Base-by-base conservation (phyloP, 495 filamentous ascomycete genomes). In the Aspergillus conjunctus region DNA sequence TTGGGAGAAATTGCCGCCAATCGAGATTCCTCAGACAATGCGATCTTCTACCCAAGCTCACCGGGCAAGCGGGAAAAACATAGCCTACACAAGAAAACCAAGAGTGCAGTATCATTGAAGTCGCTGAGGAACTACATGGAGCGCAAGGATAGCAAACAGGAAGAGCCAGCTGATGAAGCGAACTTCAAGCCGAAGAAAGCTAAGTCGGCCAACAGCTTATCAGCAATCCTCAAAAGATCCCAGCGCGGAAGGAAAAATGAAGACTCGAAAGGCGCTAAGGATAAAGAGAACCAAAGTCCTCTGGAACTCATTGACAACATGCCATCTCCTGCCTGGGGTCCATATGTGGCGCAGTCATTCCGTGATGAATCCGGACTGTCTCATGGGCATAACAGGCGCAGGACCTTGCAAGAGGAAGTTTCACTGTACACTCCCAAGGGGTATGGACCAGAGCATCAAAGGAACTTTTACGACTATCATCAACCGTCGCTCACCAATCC, bases 171-270 rank as follows among this genome's bases (percentile, higher is more conserved):
- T 15, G 65, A 70, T 20, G 71, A 71, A n/a, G 62, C 65, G 4
- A 69, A 76, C 3, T 72, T 71, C 41, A 88, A 85, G 58, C 86
- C 88, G 7, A 93, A 92, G 73, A 95, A 93, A 79, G 83, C 85
- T 17, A 96, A 95, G 66, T 95, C 92, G 0, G 81, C 89, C 5
- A 92, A 89, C 49, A 93, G 89, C 67, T 78, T 96, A 5, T 82
- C 85, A 0, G 87, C 80, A 4, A 82, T 81, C 31, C 58, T 81
- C 48, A 77, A 78, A 51, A 71, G 76, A 26, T 78, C 76, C 4
- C 75, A 81, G 22, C 74, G 76, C 20, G 75, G 73, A 54, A 75
- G 72, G 39, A 79, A 79, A 49, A 58, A 58, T 15, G 74, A 75
- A 30, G 62, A 57, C 14, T 73, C 78, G 5, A 91, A 86, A 70